A percentile compares a stretch with the other conserved stretches of the same genome.
phyloP scores from a whole-genome alignment of 345 rosid genomes.

The Euphorbia pulcherrima region DNA sequence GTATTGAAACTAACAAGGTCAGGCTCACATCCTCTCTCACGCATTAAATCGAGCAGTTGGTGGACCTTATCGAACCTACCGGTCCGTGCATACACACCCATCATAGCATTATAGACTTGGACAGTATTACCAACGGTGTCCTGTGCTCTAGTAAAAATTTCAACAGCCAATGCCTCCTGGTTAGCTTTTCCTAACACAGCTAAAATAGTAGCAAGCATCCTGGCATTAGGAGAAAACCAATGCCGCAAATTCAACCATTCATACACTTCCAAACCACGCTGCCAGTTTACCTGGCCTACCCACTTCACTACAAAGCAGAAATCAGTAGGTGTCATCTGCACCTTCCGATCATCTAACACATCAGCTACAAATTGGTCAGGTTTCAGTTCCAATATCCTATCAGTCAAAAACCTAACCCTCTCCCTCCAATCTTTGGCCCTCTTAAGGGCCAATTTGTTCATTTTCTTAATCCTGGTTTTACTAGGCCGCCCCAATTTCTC shows the following conservation, averaged over 20 bases:
- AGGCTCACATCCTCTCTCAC: conserved; percentile 71
- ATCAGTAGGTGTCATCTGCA: conserved; percentile 93
- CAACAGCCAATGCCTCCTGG: conserved; percentile 69
- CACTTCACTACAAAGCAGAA: conserved; percentile 78
- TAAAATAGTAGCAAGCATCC: conserved; percentile 81
- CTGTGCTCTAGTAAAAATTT: conserved; percentile 66
- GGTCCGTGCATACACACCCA: conserved; percentile 80
- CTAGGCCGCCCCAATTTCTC: conserved; percentile 46
- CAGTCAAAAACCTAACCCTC: conserved; percentile 65
- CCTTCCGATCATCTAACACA: conserved; percentile 61
- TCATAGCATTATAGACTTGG: conserved; percentile 93
- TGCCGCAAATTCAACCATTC: conserved; percentile 88
- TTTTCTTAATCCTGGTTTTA: conserved; percentile 65
- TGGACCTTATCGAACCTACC: conserved; percentile 64
- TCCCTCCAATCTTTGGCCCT: conserved; percentile 90
- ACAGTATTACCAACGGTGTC: conserved; percentile 57
- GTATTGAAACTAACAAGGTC: conserved; percentile 95
- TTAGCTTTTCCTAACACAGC: conserved; percentile 78
- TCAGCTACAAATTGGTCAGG: conserved; percentile 71
- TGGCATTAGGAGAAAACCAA: conserved; percentile 78
- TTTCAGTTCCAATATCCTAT: conserved; percentile 49
- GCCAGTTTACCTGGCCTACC: conserved; percentile 83
- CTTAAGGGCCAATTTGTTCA: conserved; percentile 72
- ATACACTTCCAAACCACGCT: conserved; percentile 84
- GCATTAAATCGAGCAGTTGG: conserved; percentile 71